Base-by-base conservation (phyloP, 2,329 filamentous ascomycete species). In the Arthrinium phaeospermum region DNA sequence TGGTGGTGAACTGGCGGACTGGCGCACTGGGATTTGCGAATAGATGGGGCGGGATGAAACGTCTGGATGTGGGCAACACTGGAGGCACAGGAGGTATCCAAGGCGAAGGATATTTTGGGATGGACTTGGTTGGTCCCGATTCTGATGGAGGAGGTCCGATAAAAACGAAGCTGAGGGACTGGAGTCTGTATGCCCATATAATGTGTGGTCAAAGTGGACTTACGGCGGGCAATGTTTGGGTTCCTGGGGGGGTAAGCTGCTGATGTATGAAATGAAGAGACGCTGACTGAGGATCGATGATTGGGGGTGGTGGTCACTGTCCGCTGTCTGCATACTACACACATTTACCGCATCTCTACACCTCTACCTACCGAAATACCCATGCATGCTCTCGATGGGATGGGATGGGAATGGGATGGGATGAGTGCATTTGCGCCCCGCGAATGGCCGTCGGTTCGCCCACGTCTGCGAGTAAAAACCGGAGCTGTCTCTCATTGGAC, bases 61-160 rank as follows among this genome's bases (percentile, higher is more conserved):
- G 57, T 67, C 71, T 61, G 70, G 45, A 68, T 64, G 57, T 64
- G 57, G 57, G 13, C 57, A 64, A n/a, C 34, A 64, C 57, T 41
- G 34, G 57, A 64, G 57, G 57, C 37, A n/a, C 53, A 61, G 30
- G 53, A 41, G 37, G 37, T 41, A 41, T 41, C 37, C 37, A 41
- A 41, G 37, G 37, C 49, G 27, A 27, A 53, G n/a, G 49, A 53
- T 53, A 24, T 37, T 47, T 64, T 10, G 67, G 46, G 68, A 44
- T 67, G 34, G 68, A 34, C 49, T 70, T 72, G 68, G 71, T 72
- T 72, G 71, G 71, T 44, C 45, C 22, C 16, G 27, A 49, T 30
- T 44, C 22, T 69, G 67, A 69, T 72, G 71, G 71, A 69, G 19
- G 41, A 53, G 57, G 51, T 37, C 51, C 67, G 51, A 67, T 51